Base-by-base conservation (phyloP, 352 stramenopile genomes). In the Globisporangium acanthophoron region DNA sequence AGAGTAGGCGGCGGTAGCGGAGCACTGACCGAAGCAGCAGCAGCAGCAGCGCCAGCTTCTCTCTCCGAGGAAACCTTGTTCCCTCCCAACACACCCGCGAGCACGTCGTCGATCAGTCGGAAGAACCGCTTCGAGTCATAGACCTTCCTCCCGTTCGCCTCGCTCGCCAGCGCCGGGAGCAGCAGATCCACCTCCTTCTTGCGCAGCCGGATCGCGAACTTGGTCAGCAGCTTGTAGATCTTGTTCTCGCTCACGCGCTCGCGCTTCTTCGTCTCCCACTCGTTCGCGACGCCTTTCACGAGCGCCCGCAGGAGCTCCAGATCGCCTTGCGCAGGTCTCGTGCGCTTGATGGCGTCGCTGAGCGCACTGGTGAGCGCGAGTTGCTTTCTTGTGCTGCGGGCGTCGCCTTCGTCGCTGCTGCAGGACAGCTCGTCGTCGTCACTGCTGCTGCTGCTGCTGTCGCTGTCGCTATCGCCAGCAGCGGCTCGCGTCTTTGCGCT, bases 181-280 rank as follows among this genome's bases (percentile, higher is more conserved):
- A 90, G 54, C 49, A 71, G 60, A n/a, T 69, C 56, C 2, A 62
- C 73, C n/a, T 90, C 78, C 15, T 71, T 73, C 46, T 78, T 80
- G 33, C 63, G 69, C 37, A 90, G 31, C 9, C 76, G 73, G 21
- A 90, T 44, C 3, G 59, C 61, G 8, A 87, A 55, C 0, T 52
- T 67, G 31, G 73, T 76, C 24, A 90, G 60, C 0, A 81, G 50
- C 37, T 85, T 87, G 68, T 85, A 90, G 18, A 88, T 55, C 27
- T 75, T 83, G 44, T 67, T 69, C 20, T 90, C 80, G n/a, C 73
- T 83, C 31, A 73, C 60, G 50, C 54, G 54, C 0, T 75, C 63
- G 40, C 71, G 62, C 20, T 56, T 71, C 4, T 39, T 18, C 47
- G 59, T 64, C 11, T 65, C 59, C 31, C 66, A 56, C n/a, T 74